A percentile compares a stretch with the other conserved stretches of the same genome.
Evolutionary conservation across 345 rosid species (phyloP).

Genomic region (Bruguiera gymnorhiza): DNA sequence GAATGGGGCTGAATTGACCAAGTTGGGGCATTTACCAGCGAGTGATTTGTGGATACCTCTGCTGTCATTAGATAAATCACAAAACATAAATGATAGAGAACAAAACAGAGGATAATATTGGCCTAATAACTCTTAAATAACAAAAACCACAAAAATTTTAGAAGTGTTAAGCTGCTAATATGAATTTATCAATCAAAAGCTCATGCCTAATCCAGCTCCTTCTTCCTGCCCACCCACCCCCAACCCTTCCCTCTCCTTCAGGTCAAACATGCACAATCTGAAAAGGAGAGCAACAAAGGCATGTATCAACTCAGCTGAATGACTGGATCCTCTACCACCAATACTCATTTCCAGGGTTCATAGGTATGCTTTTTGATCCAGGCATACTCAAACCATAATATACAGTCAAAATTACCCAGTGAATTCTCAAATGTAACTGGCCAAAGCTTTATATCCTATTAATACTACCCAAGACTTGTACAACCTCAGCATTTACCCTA

Average conservation of each 20-base stretch:
- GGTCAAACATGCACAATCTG: background rate
- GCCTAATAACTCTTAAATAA: background rate
- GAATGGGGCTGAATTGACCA: constrained; percentile 72
- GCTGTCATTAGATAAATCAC: constrained; percentile 41
- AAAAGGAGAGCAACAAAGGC: background rate
- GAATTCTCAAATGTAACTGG: background rate
- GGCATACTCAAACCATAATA: background rate
- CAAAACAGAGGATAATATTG: background rate
- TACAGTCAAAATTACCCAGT: background rate
- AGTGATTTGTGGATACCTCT: constrained; percentile 47
- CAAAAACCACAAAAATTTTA: no score
- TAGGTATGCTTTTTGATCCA: background rate
- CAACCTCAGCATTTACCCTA: background rate
- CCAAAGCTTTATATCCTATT: background rate
- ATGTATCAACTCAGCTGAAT: background rate
- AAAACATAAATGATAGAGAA: constrained; percentile 3
- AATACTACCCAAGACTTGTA: background rate
- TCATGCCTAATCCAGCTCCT: constrained; percentile 1
- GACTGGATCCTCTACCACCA: background rate
- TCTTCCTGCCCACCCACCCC: background rate
- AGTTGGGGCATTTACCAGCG: constrained; percentile 47
- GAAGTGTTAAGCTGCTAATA: no score
- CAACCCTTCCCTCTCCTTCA: background rate
- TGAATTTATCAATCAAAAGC: background rate
- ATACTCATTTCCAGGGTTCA: no score